These are phyloP conservation scores for Coprinopsis cinerea DNA, from an alignment of 768 basidiomycete genomes.

Conservation along the genomic window DNA sequence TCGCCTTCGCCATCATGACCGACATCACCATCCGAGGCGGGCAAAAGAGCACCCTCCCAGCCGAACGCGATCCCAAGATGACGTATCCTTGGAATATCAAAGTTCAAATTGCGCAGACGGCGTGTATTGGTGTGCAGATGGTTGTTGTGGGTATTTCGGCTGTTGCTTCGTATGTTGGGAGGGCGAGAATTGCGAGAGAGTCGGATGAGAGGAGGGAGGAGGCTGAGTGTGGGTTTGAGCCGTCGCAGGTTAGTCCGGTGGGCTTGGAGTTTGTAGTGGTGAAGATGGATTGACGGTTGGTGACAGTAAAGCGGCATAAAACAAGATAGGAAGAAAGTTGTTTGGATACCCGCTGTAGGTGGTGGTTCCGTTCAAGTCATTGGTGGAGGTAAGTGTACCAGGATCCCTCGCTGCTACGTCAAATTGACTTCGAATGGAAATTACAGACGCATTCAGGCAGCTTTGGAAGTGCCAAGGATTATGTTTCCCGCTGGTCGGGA, in stretches of 20 bases:
- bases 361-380: too few relatives aligned
- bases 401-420: too few relatives aligned
- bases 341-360: too few relatives aligned
- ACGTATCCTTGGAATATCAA: constrained; percentile 24
- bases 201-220: constrained; percentile 8
- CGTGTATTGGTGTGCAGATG: constrained; percentile 18
- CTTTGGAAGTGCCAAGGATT: too few relatives aligned
- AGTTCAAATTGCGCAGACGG: constrained; percentile 21
- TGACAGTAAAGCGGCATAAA: too few relatives aligned
- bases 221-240: constrained; percentile 10
- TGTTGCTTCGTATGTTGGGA: constrained; percentile 10
- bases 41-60: constrained; percentile 18
- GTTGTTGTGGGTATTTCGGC: constrained; percentile 13
- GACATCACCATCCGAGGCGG: constrained; percentile 21
- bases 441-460: too few relatives aligned
- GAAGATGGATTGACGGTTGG: too few relatives aligned
- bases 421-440: too few relatives aligned
- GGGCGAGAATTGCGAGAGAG: constrained; percentile 5
- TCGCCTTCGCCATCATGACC: constrained; percentile 23
- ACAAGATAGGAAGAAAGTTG: too few relatives aligned
- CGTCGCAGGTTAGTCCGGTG: constrained; percentile 1
- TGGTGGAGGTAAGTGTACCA: too few relatives aligned
- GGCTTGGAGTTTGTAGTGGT: too few relatives aligned
- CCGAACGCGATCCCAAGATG: constrained; percentile 18
- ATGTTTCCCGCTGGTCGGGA: too few relatives aligned